Evolutionary conservation across 495 filamentous ascomycete species (phyloP), one percentile per base, ranked within the genome.

Genomic region (Corynascus novoguineensis): DNA sequence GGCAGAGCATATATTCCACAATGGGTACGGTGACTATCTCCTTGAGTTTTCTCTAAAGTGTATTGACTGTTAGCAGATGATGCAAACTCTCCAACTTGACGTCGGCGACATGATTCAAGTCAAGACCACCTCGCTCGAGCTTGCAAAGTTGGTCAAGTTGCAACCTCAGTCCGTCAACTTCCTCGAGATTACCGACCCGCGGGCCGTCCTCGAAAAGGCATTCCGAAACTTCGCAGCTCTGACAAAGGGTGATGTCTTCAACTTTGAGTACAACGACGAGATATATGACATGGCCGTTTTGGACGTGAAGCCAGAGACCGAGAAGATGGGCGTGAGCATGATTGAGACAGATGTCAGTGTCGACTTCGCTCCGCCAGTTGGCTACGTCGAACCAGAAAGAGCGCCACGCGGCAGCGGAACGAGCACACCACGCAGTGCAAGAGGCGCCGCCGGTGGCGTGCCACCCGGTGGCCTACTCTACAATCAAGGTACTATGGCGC

Each of bases 131-230:
- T 90, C 95, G 28, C 83, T 98, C 19, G 89, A 90, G 25, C 81
- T 88, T 1, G 93, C 93, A 17, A 82, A 81, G 57, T 88, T 97
- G 61, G 92, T 97, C 75, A 98, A 97, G 71, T 81, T 98, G 3
- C 93, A 97, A 72, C 88, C 95, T 0, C 93, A 98, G 73, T 88
- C 86, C 19, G 83, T 86, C 34, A 84, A 85, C 57, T 97, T 97
- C 74, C 86, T 97, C 50, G 91, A 97, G 40, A 97, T 98, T 60
- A 90, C 86, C 64, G 95, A 98, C 63, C 95, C 93, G 0, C 96
- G 95, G 73, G 95, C 93, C n/a, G 93, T 98, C 3, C 82, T 98
- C 19, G 93, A 98, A 69, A 93, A 91, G 58, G 90, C 89, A 7
- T 95, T 98, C 73, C 85, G 92, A 8, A 93, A 95, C 69, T 98